These are phyloP conservation scores for Raffaelea deltoideospora DNA, from an alignment of 2,329 filamentous ascomycete genomes.

Conservation along the genomic window DNA sequence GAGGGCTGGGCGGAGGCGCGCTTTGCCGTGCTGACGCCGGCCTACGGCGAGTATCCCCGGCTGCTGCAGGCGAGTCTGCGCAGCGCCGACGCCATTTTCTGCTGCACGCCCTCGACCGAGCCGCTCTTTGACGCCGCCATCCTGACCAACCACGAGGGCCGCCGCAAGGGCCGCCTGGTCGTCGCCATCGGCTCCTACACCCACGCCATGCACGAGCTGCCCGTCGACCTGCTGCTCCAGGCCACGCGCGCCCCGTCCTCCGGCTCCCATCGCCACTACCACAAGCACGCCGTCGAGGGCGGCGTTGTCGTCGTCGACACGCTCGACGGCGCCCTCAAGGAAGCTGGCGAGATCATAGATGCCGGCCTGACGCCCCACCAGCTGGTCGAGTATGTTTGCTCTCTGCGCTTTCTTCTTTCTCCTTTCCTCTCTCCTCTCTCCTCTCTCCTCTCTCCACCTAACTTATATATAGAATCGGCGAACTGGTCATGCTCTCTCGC, in stretches of 20 bases:
- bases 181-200: constrained; percentile 57
- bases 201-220: constrained; percentile 67
- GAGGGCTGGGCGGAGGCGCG: constrained; percentile 52
- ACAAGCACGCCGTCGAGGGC: constrained; percentile 49
- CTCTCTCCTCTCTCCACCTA: neutral
- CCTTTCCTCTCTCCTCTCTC: neutral
- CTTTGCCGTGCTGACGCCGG: constrained; percentile 53
- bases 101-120: constrained; percentile 62
- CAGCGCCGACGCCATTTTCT: constrained; percentile 69
- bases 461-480: constrained; percentile 44
- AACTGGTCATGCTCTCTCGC: constrained; percentile 50
- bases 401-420: neutral
- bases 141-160: constrained; percentile 55
- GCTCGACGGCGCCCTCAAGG: constrained; percentile 61
- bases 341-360: constrained; percentile 76
- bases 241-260: constrained; percentile 24
- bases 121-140: constrained; percentile 62
- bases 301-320: constrained; percentile 60
- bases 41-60: constrained; percentile 51
- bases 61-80: constrained; percentile 57
- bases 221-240: constrained; percentile 57
- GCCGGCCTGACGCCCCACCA: constrained; percentile 58
- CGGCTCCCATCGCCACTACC: constrained; percentile 39
- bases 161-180: constrained; percentile 56
- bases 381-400: constrained; percentile 50